Base-by-base conservation (phyloP, 495 filamentous ascomycete species). In the Penicillium longicatenatum region DNA sequence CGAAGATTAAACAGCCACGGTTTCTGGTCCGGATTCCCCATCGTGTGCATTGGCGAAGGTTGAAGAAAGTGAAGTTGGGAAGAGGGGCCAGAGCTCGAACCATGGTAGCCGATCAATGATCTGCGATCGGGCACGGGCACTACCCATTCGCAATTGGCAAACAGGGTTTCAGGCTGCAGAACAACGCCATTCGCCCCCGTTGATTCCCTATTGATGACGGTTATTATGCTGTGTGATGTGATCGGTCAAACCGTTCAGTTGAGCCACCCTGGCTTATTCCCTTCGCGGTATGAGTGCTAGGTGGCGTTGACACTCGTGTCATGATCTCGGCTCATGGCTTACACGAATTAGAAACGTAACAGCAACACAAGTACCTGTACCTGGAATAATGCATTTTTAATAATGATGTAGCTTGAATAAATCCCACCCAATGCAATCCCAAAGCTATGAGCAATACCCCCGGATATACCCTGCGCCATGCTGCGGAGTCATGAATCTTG, bases 1-100 rank as follows among this genome's bases (percentile, higher is more conserved):
- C 72, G 66, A 24, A 71, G 49, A 17, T 58, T 54, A 14, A 64
- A 48, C 24, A 65, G 65, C 65, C 68, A 70, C 12, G 68, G 65
- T 31, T 43, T 41, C 5, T 52, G 20, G 14, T n/a, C 30, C n/a
- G 7, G 0, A 22, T 19, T 21, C 53, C 49, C 48, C 57, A 57
- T 59, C 10, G n/a, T 14, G 30, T 39, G 6, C 4, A 39, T 39
- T 17, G 20, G 37, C 21, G 6, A 21, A 24, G 24, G 21, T n/a
- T 21, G 50, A 17, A 6, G 41, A 46, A n/a, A n/a, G 14, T 24
- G 44, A 44, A 14, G 33, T 17, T n/a, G 50, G 24, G 50, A 19
- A 16, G 29, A 35, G 20, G 35, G 29, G 37, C 37, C 9, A 11
- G 31, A 35, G 52, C 52, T 31, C 46, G 52, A 54, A 54, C 52